A percentile compares a stretch with the other conserved stretches of the same genome.
phyloP scores from a whole-genome alignment of 2,329 filamentous ascomycete species.

The Pseudopithomyces chartarum region DNA sequence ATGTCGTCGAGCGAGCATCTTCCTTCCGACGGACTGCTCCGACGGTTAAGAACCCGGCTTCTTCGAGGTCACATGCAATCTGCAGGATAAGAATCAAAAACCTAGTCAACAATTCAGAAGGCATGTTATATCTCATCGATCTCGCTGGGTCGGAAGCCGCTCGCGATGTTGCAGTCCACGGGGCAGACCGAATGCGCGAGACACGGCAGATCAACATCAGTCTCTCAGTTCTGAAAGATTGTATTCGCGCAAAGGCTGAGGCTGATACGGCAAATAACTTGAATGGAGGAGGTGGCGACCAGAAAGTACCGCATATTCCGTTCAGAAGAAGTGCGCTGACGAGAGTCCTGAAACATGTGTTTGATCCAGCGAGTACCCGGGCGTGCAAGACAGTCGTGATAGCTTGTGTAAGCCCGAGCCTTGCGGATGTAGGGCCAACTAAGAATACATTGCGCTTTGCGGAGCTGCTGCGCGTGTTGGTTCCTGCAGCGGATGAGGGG shows the following conservation, averaged over 20 bases:
- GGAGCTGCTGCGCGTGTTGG: constrained; percentile 52
- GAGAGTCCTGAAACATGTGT: constrained; percentile 56
- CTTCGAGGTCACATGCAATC: constrained; percentile 56
- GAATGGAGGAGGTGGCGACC: constrained; percentile 12
- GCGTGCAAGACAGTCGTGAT: constrained; percentile 53
- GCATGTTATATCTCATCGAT: constrained; percentile 55
- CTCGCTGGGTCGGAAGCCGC: constrained; percentile 57
- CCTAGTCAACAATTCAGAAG: constrained; percentile 42
- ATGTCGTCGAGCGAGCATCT: constrained; percentile 45
- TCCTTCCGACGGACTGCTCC: constrained; percentile 50
- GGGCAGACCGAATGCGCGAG: constrained; percentile 53
- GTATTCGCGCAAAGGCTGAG: constrained; percentile 54
- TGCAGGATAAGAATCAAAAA: constrained; percentile 54
- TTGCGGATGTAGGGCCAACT: constrained; percentile 50
- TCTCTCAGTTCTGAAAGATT: constrained; percentile 58
- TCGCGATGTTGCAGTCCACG: constrained; percentile 49
- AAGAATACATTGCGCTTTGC: constrained; percentile 58
- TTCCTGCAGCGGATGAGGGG: constrained; percentile 33
- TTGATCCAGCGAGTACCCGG: constrained; percentile 50
- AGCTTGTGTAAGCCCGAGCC: constrained; percentile 55
- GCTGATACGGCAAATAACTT: constrained; percentile 28
- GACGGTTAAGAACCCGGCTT: constrained; percentile 54
- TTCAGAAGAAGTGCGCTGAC: constrained; percentile 56
- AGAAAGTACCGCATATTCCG: constrained; percentile 48
- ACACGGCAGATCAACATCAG: constrained; percentile 56